phyloP scores from a whole-genome alignment of 345 rosid genomes.

The Chamaenerion angustifolium region DNA sequence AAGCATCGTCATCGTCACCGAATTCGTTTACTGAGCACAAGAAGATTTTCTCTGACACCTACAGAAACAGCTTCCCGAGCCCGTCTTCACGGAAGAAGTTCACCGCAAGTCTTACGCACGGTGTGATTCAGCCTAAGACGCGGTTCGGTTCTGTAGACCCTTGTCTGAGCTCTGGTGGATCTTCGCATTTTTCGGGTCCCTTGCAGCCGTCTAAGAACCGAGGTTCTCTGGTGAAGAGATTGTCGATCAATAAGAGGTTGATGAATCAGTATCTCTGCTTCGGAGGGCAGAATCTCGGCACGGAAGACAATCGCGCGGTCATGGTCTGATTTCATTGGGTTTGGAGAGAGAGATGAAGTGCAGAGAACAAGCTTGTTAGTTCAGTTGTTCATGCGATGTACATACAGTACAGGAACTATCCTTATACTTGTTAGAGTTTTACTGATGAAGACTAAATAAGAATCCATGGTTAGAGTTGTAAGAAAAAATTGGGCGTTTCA shows the following conservation, averaged over 20 bases:
- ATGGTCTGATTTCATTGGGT: not conserved
- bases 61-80: slow-evolving; percentile 51
- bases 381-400: too few relatives aligned
- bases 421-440: too few relatives aligned
- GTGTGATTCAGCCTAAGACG: slow-evolving; percentile 51
- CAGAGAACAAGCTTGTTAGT: not conserved
- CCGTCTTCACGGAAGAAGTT: slow-evolving; percentile 49
- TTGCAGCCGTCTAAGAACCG: slow-evolving; percentile 5
- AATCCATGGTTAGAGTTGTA: too few relatives aligned
- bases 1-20: too few relatives aligned
- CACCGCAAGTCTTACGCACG: slow-evolving; percentile 50
- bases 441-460: too few relatives aligned
- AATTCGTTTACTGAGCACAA: too few relatives aligned
- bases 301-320: slow-evolving; percentile 28
- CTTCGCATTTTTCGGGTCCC: slow-evolving; percentile 12
- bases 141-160: slow-evolving; percentile 24
- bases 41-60: not conserved
- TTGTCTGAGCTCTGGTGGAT: slow-evolving; percentile 22
- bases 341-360: not conserved
- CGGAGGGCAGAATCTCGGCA: slow-evolving; percentile 48
- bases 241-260: slow-evolving; percentile 29
- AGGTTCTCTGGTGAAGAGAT: slow-evolving; percentile 8
- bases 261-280: slow-evolving; percentile 64
- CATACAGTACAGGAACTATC: slow-evolving; percentile 11
- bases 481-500: too few relatives aligned